These are phyloP conservation scores for Jamesozyma piceae DNA, from an alignment of 805 yeast species.

Conservation along the genomic window DNA sequence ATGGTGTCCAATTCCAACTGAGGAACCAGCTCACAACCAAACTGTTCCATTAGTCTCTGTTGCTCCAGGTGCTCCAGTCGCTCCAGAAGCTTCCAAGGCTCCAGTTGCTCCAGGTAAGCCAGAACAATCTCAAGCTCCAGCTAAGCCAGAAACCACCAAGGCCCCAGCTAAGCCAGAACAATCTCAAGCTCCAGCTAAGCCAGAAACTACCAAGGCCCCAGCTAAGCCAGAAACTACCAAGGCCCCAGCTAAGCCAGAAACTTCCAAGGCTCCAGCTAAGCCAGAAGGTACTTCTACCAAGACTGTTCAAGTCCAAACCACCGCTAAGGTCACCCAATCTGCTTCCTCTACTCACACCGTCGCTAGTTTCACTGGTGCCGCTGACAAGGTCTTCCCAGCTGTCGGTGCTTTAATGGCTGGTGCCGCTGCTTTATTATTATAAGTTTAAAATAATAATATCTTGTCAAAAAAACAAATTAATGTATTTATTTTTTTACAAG, in stretches of 20 bases:
- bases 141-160: slow-evolving; percentile 24
- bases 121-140: slow-evolving; percentile 8
- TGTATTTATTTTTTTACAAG: neutral
- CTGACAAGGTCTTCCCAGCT: slow-evolving; percentile 38
- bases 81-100: slow-evolving; percentile 26
- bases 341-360: slow-evolving; percentile 14
- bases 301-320: slow-evolving; percentile 1
- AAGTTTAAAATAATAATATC: slow-evolving; percentile 14
- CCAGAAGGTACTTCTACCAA: slow-evolving; percentile 15
- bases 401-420: slow-evolving; percentile 42
- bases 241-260: slow-evolving; percentile 6
- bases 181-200: slow-evolving; percentile 17
- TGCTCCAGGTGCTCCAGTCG: slow-evolving; percentile 20
- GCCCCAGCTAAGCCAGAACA: neutral
- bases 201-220: slow-evolving; percentile 18
- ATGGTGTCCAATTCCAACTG: slow-evolving; percentile 29
- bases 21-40: slow-evolving; percentile 18
- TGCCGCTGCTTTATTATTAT: slow-evolving; percentile 41
- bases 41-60: slow-evolving; percentile 24
- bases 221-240: slow-evolving; percentile 14
- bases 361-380: slow-evolving; percentile 36
- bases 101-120: slow-evolving; percentile 7
- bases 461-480: too few relatives aligned
- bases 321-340: slow-evolving; percentile 9
- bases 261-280: slow-evolving; percentile 20